Conservation (phyloP, 306 rosid species). For the Quercus dentata region DNA sequence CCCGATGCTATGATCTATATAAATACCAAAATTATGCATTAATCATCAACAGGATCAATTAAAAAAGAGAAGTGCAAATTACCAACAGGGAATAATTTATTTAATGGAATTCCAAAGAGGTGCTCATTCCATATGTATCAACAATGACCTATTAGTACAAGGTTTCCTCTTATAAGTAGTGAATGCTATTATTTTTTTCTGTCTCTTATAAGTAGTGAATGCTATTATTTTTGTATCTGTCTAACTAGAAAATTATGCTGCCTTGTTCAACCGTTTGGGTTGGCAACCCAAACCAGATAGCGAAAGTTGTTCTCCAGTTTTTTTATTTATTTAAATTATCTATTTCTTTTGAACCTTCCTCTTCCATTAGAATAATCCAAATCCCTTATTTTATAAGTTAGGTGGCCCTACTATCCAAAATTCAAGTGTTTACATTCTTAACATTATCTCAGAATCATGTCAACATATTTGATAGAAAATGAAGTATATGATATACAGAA, state of each 20-base stretch:
- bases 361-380: not conserved
- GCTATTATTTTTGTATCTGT: not conserved
- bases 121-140: not conserved
- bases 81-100: slow-evolving; percentile 7
- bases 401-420: not conserved
- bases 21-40: slow-evolving; percentile 13
- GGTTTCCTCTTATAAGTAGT: not conserved
- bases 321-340: not conserved
- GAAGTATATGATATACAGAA: not conserved
- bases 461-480: not conserved
- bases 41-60: not conserved
- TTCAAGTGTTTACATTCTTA: not conserved
- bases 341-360: not conserved
- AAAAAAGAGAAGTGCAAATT: not conserved
- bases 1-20: slow-evolving; percentile 92
- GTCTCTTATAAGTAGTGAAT: not conserved
- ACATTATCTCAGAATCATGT: not conserved
- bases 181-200: not conserved
- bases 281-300: not conserved
- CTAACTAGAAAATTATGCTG: not conserved
- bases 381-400: not conserved
- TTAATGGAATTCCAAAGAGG: slow-evolving; percentile 4
- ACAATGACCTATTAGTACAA: not conserved
- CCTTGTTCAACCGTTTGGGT: not conserved
- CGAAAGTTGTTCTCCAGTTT: not conserved